These are phyloP conservation scores for Calonectria montana DNA, from an alignment of 2,329 filamentous ascomycete genomes.

Conservation along the genomic window DNA sequence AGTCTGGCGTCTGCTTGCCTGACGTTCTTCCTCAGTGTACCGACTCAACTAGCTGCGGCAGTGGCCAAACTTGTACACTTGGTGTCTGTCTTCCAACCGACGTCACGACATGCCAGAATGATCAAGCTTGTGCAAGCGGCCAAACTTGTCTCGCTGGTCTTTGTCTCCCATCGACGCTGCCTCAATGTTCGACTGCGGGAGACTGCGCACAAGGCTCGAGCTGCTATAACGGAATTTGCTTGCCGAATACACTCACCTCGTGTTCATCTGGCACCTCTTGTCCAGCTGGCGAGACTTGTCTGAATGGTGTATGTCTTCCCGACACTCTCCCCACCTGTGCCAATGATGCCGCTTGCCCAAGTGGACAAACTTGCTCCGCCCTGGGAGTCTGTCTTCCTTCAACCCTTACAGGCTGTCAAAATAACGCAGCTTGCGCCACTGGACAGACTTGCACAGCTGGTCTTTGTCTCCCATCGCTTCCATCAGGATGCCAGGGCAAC, in stretches of 20 bases:
- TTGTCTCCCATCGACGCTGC: neutral
- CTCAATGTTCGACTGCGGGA: neutral
- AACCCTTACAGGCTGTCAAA: neutral
- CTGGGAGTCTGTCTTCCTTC: neutral
- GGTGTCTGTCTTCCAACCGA: constrained; percentile 2
- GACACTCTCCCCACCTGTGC: neutral
- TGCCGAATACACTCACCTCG: neutral
- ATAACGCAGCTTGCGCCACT: neutral
- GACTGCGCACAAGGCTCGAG: neutral
- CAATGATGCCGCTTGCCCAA: neutral
- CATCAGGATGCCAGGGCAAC: neutral
- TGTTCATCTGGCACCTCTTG: neutral
- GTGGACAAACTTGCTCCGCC: neutral
- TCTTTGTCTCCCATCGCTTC: neutral
- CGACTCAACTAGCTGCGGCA: neutral
- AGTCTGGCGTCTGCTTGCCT: constrained; percentile 6
- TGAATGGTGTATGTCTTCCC: neutral
- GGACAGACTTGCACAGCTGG: neutral
- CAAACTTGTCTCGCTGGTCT: constrained; percentile 1
- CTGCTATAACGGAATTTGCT: neutral
- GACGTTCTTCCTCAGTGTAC: neutral
- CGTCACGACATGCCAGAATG: neutral
- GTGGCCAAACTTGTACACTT: neutral
- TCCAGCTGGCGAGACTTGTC: neutral
- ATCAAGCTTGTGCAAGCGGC: neutral